Conservation (phyloP, 192 early-diverging fungal genomes). For the Gryganskiella cystojenkinii region DNA sequence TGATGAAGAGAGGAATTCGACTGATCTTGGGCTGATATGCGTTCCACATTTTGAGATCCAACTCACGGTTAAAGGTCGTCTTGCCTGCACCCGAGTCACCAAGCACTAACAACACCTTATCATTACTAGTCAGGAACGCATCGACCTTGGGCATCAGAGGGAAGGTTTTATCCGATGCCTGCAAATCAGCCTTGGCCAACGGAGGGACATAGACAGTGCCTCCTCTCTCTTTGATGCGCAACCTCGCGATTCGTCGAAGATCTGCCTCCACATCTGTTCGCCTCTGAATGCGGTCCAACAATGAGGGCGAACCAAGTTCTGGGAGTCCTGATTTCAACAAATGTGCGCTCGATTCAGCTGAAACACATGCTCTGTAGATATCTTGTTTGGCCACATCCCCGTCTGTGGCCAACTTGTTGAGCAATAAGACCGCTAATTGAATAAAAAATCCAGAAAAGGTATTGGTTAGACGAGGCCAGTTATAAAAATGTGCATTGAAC, state of each 20-base stretch:
- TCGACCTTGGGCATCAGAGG: not conserved
- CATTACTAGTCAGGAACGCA: not conserved
- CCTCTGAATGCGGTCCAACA: not conserved
- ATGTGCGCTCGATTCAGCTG: not conserved
- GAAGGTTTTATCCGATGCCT: not conserved
- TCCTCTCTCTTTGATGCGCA: not conserved
- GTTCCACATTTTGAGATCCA: slow-evolving; percentile 2
- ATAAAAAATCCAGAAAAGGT: too few species aligned
- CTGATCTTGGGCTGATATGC: not conserved
- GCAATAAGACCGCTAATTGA: too few species aligned
- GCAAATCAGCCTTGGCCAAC: not conserved
- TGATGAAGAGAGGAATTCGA: slow-evolving; percentile 9
- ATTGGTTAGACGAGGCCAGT: too few species aligned
- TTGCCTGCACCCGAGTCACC: slow-evolving; percentile 16
- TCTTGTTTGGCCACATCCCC: not conserved
- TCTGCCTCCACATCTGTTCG: not conserved
- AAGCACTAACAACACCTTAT: slow-evolving; percentile 4
- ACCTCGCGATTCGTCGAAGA: not conserved
- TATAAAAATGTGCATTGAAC: not conserved
- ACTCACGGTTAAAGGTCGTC: not conserved
- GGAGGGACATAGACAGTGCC: slow-evolving; percentile 1
- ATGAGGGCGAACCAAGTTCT: not conserved
- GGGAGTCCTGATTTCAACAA: not conserved
- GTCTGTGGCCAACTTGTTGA: not conserved
- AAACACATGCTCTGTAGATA: too few species aligned